Evolutionary conservation across 2,329 filamentous ascomycete species (phyloP).

Genomic region (Grosmannia serpens): DNA sequence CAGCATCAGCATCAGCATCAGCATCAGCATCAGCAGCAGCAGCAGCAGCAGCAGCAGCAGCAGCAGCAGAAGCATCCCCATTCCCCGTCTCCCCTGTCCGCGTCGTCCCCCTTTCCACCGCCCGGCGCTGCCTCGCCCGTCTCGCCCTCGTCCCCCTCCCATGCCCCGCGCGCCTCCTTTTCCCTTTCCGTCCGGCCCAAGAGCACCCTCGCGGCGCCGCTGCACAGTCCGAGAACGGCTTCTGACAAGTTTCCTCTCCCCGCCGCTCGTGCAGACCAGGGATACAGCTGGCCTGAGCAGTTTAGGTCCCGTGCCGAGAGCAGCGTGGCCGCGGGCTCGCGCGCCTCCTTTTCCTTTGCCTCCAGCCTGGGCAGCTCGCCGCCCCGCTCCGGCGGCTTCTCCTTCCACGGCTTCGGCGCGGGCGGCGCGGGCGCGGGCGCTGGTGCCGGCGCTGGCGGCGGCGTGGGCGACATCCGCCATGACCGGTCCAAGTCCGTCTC

Average conservation of each 20-base stretch:
- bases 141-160: constrained; percentile 23
- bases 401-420: neutral
- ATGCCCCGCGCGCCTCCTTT: constrained; percentile 18
- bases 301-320: constrained; percentile 85
- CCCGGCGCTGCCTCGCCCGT: neutral
- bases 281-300: constrained; percentile 96
- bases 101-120: neutral
- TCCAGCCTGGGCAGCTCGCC: constrained; percentile 30
- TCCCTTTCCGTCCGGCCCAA: constrained; percentile 11
- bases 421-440: constrained; percentile 8
- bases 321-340: constrained; percentile 43
- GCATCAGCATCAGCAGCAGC: neutral
- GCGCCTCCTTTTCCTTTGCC: constrained; percentile 48
- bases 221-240: constrained; percentile 39
- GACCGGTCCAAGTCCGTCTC: constrained; percentile 60
- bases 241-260: constrained; percentile 46
- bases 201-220: constrained; percentile 20
- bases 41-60: neutral
- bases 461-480: constrained; percentile 24
- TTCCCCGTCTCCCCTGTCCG: neutral
- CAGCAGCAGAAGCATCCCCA: neutral
- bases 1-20: neutral
- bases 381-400: constrained; percentile 21
- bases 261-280: constrained; percentile 63
- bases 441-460: constrained; percentile 10